Evolutionary conservation across 2,329 filamentous ascomycete species (phyloP).

Genomic region (Fusarium multiceps): DNA sequence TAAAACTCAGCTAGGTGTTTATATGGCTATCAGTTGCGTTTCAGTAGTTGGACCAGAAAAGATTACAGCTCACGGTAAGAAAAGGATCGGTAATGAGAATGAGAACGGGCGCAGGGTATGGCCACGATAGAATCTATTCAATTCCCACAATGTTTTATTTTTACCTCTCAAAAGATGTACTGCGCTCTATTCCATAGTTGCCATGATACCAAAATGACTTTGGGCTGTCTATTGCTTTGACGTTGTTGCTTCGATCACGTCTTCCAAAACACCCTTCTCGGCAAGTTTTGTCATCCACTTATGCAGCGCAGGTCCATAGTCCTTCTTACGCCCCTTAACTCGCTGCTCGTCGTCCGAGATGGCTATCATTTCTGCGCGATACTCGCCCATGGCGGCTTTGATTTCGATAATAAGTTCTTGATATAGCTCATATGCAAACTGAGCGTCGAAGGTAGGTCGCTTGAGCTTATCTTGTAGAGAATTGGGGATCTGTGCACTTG

Average conservation of each 20-base stretch:
- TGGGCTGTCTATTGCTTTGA: not conserved
- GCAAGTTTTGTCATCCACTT: slow-evolving; percentile 76
- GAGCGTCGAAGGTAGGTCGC: slow-evolving; percentile 10
- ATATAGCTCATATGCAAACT: slow-evolving; percentile 52
- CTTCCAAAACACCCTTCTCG: slow-evolving; percentile 69
- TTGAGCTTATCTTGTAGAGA: slow-evolving; percentile 27
- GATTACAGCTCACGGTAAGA: slow-evolving; percentile 2
- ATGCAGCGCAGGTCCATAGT: slow-evolving; percentile 77
- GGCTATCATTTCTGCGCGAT: slow-evolving; percentile 59
- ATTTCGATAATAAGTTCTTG: slow-evolving; percentile 56
- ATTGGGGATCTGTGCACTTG: slow-evolving; percentile 33
- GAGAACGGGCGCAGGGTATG: not conserved
- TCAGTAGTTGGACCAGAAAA: not conserved
- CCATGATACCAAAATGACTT: not conserved
- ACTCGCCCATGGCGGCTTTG: slow-evolving; percentile 56
- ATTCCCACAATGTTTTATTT: not conserved
- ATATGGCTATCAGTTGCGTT: not conserved
- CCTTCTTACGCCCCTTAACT: slow-evolving; percentile 68
- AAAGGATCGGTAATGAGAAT: slow-evolving; percentile 2
- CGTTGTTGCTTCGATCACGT: slow-evolving; percentile 47
- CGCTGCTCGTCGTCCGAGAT: slow-evolving; percentile 63
- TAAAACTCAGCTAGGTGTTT: slow-evolving; percentile 9
- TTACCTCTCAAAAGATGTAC: not conserved
- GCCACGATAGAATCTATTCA: slow-evolving; percentile 9
- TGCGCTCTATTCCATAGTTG: not conserved